A percentile compares a stretch with the other conserved stretches of the same genome.
Conservation (phyloP, 1,284 basidiomycete genomes). For the Sporisorium scitamineum region DNA sequence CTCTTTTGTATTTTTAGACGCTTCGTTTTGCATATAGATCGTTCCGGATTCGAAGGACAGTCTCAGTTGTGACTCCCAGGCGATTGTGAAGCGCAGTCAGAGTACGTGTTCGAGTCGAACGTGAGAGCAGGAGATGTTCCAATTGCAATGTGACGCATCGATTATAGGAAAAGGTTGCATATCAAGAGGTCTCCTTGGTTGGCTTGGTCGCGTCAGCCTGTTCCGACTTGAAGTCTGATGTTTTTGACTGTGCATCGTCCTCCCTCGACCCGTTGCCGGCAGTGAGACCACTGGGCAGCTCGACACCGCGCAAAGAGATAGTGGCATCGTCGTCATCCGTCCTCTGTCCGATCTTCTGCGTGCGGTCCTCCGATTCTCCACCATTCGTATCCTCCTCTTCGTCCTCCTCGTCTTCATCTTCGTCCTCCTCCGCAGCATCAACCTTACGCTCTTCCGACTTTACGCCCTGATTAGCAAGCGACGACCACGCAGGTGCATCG, state of each 20-base stretch:
- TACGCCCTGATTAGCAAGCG: constrained; percentile 2
- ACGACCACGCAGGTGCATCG: constrained; percentile 27
- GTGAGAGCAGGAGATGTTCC: not conserved
- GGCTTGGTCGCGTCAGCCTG: not conserved
- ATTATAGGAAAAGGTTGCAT: not conserved
- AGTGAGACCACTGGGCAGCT: constrained; percentile 5
- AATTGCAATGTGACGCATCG: not conserved
- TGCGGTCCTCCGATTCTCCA: constrained; percentile 16
- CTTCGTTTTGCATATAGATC: not conserved
- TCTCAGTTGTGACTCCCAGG: not conserved
- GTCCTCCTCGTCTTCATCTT: constrained; percentile 13
- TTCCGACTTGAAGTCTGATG: not conserved
- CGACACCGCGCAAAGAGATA: constrained; percentile 28
- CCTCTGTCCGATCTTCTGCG: constrained; percentile 20
- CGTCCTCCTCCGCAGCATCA: constrained; percentile 17
- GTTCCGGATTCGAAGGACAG: not conserved
- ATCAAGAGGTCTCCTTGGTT: not conserved
- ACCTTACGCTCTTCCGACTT: not conserved
- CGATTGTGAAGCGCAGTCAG: not conserved
- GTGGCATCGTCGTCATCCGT: constrained; percentile 32
- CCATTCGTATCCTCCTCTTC: constrained; percentile 8
- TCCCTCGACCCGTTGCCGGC: not conserved
- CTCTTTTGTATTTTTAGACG: too few species aligned
- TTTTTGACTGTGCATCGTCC: not conserved
- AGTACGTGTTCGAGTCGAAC: too few species aligned